Evolutionary conservation across 768 basidiomycete species (phyloP), one percentile per base, ranked within the genome.

Genomic region (Mycena alexandri): DNA sequence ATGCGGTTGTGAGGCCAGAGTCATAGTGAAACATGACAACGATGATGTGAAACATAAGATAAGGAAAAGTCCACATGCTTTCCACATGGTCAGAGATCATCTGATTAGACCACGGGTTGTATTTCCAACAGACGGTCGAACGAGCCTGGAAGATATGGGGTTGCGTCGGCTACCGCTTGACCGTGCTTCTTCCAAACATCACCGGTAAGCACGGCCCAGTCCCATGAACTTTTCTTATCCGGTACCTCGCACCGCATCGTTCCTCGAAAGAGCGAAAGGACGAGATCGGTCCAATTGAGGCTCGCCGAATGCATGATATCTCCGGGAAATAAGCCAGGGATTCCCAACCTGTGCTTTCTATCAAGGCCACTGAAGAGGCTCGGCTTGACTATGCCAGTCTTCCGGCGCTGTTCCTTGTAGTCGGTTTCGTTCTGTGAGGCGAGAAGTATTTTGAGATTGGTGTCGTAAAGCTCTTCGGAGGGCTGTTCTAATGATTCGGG

Each of bases 231-330:
- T 9, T 14, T 38, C 14, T 10, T 10, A 38, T 38, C 10, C 11
- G 42, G 51, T n/a, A 29, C 29, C 14, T 52, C 51, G 33, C 51
- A 52, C 10, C 29, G 41, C 9, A 58, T 12, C 6, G 56, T 58
- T 7, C 73, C 70, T 17, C 74, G 74, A 71, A 74, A 78, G 0
- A 79, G 73, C 2, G 46, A 25, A 29, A 78, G 19, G n/a, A 75
- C 33, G 13, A 78, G 67, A 21, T 81, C 79, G 4, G 76, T 46
- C 2, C 75, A 33, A 67, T 80, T 81, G n/a, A 80, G 60, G 14
- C 66, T 33, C 2, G 55, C 47, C 21, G 75, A 71, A 67, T 81
- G 80, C 79, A 80, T 79, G 16, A 73, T 51, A 43, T 82, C 79
- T 2, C 61, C 61, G n/a, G 70, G 50, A 62, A 77, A 79, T 21